These are phyloP conservation scores for Lachnellula cervina DNA, from an alignment of 2,329 filamentous ascomycete species.

Conservation along the genomic window DNA sequence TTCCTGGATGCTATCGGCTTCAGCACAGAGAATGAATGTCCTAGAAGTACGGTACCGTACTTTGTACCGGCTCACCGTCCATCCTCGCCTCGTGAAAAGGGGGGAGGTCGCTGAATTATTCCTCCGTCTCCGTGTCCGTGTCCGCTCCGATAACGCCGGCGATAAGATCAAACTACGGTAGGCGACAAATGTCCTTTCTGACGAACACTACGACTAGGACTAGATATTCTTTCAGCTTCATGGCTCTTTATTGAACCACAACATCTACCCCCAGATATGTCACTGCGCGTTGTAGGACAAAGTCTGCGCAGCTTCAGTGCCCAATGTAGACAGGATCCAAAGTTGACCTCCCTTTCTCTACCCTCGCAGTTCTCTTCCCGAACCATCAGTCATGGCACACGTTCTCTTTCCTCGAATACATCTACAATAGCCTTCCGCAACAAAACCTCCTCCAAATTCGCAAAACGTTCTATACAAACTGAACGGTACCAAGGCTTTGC, in stretches of 20 bases:
- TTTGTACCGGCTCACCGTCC: no score
- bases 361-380: neutral
- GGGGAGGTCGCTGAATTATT: no score
- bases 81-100: no score
- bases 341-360: neutral
- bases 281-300: conserved; percentile 24
- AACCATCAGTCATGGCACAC: neutral
- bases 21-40: no score
- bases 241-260: neutral
- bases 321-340: conserved; percentile 5
- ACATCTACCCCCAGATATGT: conserved; percentile 23
- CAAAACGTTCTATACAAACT: conserved; percentile 25
- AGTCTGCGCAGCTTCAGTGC: conserved; percentile 12
- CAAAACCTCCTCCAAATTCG: conserved; percentile 4
- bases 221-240: neutral
- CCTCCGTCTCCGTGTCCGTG: no score
- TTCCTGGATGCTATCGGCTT: no score
- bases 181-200: neutral
- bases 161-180: neutral
- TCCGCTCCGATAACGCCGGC: neutral
- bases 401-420: neutral
- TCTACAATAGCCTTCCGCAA: conserved; percentile 4
- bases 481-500: conserved; percentile 58
- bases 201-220: no score
- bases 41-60: no score